Evolutionary conservation across 345 rosid genomes (phyloP).

Genomic region (Firmiana major): DNA sequence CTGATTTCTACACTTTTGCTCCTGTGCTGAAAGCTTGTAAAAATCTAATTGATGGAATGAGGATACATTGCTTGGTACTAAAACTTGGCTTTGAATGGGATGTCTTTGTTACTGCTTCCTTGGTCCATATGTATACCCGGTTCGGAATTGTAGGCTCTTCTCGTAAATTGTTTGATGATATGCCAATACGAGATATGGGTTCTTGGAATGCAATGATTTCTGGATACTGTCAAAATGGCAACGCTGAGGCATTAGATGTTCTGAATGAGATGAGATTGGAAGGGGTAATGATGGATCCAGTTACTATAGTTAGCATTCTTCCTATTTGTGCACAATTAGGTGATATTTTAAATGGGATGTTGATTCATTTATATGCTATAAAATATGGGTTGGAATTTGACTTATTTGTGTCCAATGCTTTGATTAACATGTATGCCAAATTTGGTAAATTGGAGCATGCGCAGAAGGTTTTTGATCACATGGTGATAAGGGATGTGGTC

Average conservation of each 20-base stretch:
- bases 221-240: slow-evolving; percentile 52
- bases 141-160: slow-evolving; percentile 34
- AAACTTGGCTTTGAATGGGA: slow-evolving; percentile 61
- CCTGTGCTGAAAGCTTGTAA: slow-evolving; percentile 54
- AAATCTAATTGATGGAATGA: slow-evolving; percentile 39
- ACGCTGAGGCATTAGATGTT: slow-evolving; percentile 36
- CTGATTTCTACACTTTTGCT: slow-evolving; percentile 64
- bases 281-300: slow-evolving; percentile 43
- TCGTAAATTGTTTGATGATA: slow-evolving; percentile 39
- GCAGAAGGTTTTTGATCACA: slow-evolving; percentile 38
- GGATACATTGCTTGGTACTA: slow-evolving; percentile 47
- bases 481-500: slow-evolving; percentile 38
- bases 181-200: slow-evolving; percentile 50
- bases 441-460: slow-evolving; percentile 29
- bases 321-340: slow-evolving; percentile 46
- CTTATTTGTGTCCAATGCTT: slow-evolving; percentile 44
- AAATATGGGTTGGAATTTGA: slow-evolving; percentile 43
- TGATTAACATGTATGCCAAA: slow-evolving; percentile 53
- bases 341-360: slow-evolving; percentile 35
- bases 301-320: slow-evolving; percentile 48
- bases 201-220: slow-evolving; percentile 70
- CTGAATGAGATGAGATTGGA: slow-evolving; percentile 36
- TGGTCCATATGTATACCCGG: slow-evolving; percentile 50
- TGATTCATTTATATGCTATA: slow-evolving; percentile 43
- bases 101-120: slow-evolving; percentile 53